phyloP scores from a whole-genome alignment of 2,329 filamentous ascomycete species.

The Emmonsiellopsis sp. region DNA sequence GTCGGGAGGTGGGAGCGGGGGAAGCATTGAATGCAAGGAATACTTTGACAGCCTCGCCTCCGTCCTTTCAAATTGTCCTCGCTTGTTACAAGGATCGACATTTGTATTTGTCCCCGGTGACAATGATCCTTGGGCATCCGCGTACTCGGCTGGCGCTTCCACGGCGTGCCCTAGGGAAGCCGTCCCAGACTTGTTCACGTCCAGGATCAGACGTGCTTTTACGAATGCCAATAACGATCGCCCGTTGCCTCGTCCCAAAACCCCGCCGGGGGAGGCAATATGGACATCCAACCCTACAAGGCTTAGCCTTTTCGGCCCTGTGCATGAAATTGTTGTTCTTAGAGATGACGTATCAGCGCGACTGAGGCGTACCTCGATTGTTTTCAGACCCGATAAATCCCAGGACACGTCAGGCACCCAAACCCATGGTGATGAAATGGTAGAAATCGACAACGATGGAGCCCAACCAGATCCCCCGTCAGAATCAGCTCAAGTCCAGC shows the following conservation, averaged over 20 bases:
- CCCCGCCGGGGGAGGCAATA: conserved; percentile 59
- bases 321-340: conserved; percentile 79
- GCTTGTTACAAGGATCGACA: conserved; percentile 66
- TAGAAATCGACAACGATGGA: too few relatives aligned
- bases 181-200: conserved; percentile 85
- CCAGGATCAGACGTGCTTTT: conserved; percentile 71
- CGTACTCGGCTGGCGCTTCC: conserved; percentile 51
- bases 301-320: conserved; percentile 74
- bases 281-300: conserved; percentile 86
- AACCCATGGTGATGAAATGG: not conserved
- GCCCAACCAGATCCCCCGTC: not conserved
- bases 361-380: conserved; percentile 66
- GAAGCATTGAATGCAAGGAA: conserved; percentile 94
- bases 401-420: conserved; percentile 13
- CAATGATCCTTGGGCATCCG: conserved; percentile 92
- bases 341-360: conserved; percentile 78
- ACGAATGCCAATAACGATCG: conserved; percentile 63
- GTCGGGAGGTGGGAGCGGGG: conserved; percentile 60
- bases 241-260: conserved; percentile 31
- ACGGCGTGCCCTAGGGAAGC: conserved; percentile 40
- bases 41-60: conserved; percentile 82
- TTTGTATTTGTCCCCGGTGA: conserved; percentile 94
- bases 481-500: not conserved
- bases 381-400: conserved; percentile 44
- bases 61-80: conserved; percentile 72